Base-by-base conservation (phyloP, 2,329 filamentous ascomycete genomes). In the Colletotrichum lini region DNA sequence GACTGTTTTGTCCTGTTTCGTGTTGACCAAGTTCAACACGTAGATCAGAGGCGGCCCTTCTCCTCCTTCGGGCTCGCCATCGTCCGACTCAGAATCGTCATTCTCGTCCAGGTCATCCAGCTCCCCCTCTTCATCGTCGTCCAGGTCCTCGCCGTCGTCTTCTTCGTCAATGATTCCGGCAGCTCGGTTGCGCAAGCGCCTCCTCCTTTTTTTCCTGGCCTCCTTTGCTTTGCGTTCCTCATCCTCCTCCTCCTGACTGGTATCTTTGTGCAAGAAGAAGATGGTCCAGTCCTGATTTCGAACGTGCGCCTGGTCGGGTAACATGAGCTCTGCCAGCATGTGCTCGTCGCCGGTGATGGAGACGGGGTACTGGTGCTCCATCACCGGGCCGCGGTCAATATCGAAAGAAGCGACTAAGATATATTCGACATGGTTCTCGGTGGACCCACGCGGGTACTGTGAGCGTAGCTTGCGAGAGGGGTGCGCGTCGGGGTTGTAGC, bases 261-360 rank as follows among this genome's bases (percentile, higher is more conserved):
- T 94, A 80, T 99, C 96, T 81, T 98, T 98, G 84, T 99, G 96
- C 67, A 99, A 81, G 80, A 99, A 99, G 85, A 99, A 99, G 66
- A 98, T 98, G 52, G 96, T 99, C 96, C 96, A 99, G 81, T 99
- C 96, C 82, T 98, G 95, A 78, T 93, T 96, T 49, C 96, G 90
- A 72, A 96, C 91, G 83, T 99, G 96, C 26, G 96, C 95, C 82
- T 98, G 96, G 82, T 99, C 96, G 0, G 96, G 96, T 80, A 99
- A 85, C 96, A 99, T 99, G 78, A 99, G 89, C 85, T 99, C 96
- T 8, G 96, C 96, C 78, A 99, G 84, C 95, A 98, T 98, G 78
- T 97, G 93, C 84, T 99, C 96, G 80, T 99, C 96, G 42, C 96
- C 96, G 61, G 95, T 98, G 73, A 99, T 98, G 61, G 96, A 92